A percentile compares a stretch with the other conserved stretches of the same genome.
phyloP scores from a whole-genome alignment of 2,329 filamentous ascomycete species.

The Claviceps sorghi region DNA sequence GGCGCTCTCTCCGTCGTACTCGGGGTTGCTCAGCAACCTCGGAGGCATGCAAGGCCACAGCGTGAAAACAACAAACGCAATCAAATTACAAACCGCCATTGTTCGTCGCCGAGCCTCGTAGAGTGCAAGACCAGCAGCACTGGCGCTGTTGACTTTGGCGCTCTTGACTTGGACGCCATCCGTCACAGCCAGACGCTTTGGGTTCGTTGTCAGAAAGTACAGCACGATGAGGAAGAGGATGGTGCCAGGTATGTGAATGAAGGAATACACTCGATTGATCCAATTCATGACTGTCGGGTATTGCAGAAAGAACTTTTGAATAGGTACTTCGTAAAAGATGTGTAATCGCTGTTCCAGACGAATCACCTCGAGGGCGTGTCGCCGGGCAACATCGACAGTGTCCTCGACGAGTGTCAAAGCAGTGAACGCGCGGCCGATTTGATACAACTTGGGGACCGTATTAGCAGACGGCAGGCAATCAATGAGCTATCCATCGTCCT shows the following conservation, averaged over 20 bases:
- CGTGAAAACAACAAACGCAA: conserved; percentile 48
- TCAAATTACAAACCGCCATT: conserved; percentile 46
- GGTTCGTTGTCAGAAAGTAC: conserved; percentile 55
- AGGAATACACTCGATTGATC: conserved; percentile 61
- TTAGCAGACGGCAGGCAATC: background rate
- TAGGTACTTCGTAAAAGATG: conserved; percentile 47
- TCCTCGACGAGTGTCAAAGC: conserved; percentile 53
- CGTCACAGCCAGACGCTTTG: conserved; percentile 26
- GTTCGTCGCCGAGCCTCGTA: conserved; percentile 44
- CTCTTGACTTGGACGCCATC: conserved; percentile 15
- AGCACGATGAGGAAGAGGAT: conserved; percentile 52
- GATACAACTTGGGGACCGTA: conserved; percentile 43
- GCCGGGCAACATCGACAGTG: conserved; percentile 53
- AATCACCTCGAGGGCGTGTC: conserved; percentile 54
- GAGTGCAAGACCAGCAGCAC: conserved; percentile 28
- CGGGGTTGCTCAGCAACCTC: conserved; percentile 40
- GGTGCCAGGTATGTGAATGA: conserved; percentile 65
- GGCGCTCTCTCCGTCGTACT: conserved; percentile 39
- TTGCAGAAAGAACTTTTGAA: conserved; percentile 23
- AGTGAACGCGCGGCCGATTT: conserved; percentile 57
- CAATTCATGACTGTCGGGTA: conserved; percentile 45
- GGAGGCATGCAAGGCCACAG: conserved; percentile 51
- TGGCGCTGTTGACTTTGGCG: conserved; percentile 16
- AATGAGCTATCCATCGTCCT: background rate
- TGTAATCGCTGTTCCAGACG: conserved; percentile 48